Evolutionary conservation across 768 basidiomycete species (phyloP).

Genomic region (Leccinum arenicola): DNA sequence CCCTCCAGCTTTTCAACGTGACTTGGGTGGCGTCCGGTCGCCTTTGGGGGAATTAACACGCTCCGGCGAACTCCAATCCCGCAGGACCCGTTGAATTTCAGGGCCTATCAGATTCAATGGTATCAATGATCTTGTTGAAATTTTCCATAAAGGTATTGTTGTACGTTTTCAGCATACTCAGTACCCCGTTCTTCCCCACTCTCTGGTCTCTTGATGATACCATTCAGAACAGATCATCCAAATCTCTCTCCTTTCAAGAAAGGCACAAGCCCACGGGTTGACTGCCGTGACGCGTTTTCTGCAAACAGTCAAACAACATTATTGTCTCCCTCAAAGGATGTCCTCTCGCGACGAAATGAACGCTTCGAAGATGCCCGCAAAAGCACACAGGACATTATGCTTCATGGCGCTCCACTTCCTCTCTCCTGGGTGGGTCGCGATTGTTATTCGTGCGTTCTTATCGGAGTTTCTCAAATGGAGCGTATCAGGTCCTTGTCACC

Average conservation of each 20-base stretch:
- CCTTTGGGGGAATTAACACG: neutral
- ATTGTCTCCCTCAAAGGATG: neutral
- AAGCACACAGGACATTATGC: constrained; percentile 12
- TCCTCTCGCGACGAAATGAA: constrained; percentile 1
- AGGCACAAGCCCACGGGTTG: constrained; percentile 10
- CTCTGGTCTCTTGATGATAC: constrained; percentile 11
- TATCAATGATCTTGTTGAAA: neutral
- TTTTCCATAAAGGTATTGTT: constrained; percentile 5
- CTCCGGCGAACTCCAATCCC: neutral
- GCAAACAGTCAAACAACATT: neutral
- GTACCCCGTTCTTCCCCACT: constrained; percentile 4
- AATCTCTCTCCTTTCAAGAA: constrained; percentile 21
- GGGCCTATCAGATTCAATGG: neutral
- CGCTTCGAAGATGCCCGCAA: constrained; percentile 2
- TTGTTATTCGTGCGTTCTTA: too few species aligned
- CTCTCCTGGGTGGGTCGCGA: constrained; percentile 24
- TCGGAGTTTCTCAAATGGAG: neutral
- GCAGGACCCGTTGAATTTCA: neutral
- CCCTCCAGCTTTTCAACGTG: too few species aligned
- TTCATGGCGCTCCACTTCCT: constrained; percentile 26
- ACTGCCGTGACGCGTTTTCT: constrained; percentile 22
- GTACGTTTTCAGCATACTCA: neutral
- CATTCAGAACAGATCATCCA: constrained; percentile 7
- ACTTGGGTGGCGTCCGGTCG: neutral
- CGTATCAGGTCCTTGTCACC: constrained; percentile 20